A percentile compares a stretch with the other conserved stretches of the same genome.
Conservation (phyloP, 768 basidiomycete genomes). For the Heimioporus sp. region DNA sequence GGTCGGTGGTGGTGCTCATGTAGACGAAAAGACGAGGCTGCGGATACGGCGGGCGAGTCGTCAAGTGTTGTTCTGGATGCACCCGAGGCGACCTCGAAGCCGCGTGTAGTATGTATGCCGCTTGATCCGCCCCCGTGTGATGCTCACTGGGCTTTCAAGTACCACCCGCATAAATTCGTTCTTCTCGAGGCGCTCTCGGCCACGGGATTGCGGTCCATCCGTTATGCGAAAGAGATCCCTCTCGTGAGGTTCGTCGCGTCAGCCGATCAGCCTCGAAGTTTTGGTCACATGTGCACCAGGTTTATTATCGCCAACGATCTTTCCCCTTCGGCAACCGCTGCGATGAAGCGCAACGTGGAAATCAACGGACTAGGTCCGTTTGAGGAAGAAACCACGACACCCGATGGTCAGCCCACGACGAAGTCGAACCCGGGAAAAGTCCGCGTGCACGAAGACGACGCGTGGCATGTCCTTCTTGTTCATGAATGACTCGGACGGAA, state of each 20-base stretch:
- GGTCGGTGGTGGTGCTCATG: neutral
- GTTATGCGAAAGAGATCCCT: constrained; percentile 97
- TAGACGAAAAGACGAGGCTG: no score
- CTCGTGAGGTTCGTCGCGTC: constrained; percentile 64
- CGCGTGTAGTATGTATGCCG: constrained; percentile 25
- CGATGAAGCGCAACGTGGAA: constrained; percentile 83
- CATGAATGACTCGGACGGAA: neutral
- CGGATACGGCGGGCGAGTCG: no score
- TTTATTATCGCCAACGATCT: constrained; percentile 94
- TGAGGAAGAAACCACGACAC: constrained; percentile 19
- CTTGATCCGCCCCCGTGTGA: neutral
- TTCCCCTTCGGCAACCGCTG: constrained; percentile 75
- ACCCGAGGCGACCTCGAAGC: constrained; percentile 6
- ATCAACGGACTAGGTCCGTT: constrained; percentile 66
- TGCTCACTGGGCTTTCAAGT: constrained; percentile 32
- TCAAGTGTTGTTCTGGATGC: constrained; percentile 2
- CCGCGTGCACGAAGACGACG: constrained; percentile 88
- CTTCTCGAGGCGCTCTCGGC: constrained; percentile 94
- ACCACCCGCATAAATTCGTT: constrained; percentile 63
- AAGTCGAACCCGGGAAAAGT: constrained; percentile 50
- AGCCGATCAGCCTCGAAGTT: constrained; percentile 1
- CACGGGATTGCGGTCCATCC: constrained; percentile 91
- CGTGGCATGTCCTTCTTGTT: constrained; percentile 57
- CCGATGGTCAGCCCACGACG: constrained; percentile 9
- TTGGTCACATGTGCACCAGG: constrained; percentile 50